These are phyloP conservation scores for Syzygium aqueum DNA, from an alignment of 345 rosid genomes.

Conservation along the genomic window DNA sequence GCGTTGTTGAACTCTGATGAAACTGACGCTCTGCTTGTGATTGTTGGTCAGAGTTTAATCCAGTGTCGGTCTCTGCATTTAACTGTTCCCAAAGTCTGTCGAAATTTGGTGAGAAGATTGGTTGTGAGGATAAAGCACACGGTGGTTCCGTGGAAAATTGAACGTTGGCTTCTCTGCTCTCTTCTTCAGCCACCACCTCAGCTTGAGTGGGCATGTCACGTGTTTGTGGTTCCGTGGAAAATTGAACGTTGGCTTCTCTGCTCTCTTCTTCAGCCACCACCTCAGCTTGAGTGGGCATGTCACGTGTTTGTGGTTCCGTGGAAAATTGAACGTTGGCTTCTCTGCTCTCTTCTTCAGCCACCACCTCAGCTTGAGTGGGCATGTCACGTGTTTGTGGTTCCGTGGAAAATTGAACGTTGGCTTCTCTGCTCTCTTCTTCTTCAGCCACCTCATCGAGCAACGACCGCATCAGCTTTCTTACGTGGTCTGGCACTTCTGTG, in stretches of 20 bases:
- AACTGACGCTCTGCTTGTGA: not conserved
- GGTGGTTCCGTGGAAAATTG: not conserved
- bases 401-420: not conserved
- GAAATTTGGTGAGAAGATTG: not conserved
- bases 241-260: not conserved
- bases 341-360: not conserved
- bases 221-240: not conserved
- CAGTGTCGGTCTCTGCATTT: not conserved
- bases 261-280: not conserved
- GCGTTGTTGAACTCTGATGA: not conserved
- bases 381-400: not conserved
- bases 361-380: not conserved
- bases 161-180: not conserved
- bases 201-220: not conserved
- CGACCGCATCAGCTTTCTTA: not conserved
- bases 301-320: not conserved
- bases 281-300: no score
- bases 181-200: not conserved
- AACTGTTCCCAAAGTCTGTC: not conserved
- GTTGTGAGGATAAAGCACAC: no score
- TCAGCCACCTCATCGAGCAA: not conserved
- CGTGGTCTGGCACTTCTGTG: not conserved
- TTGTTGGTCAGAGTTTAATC: not conserved
- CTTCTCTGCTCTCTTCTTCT: not conserved
- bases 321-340: not conserved